Evolutionary conservation across 371 early-diverging fungal species (phyloP).

Genomic region (Lichtheimia ramosa): DNA sequence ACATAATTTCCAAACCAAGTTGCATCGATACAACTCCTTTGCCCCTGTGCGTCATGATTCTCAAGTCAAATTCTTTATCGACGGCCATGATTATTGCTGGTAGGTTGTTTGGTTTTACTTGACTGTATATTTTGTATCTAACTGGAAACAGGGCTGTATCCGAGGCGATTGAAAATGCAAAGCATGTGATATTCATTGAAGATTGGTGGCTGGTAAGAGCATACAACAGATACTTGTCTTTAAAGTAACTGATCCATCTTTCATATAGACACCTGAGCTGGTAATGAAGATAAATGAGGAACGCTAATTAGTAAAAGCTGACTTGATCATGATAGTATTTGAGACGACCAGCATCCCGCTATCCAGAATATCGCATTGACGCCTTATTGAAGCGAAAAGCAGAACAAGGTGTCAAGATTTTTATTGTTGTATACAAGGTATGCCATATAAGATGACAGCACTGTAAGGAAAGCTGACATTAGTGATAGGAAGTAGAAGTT

Average conservation of each 20-base stretch:
- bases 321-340: conserved; percentile 56
- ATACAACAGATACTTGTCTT: background rate
- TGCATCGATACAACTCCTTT: conserved; percentile 80
- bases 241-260: background rate
- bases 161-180: conserved; percentile 77
- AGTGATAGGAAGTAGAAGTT: conserved; percentile 67
- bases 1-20: conserved; percentile 25
- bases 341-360: conserved; percentile 72
- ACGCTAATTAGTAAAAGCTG: too few relatives aligned
- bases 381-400: conserved; percentile 83
- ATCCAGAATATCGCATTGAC: conserved; percentile 84
- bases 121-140: background rate
- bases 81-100: conserved; percentile 84
- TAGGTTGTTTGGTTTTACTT: conserved; percentile 1
- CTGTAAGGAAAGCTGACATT: background rate
- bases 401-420: conserved; percentile 86
- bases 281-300: conserved; percentile 20
- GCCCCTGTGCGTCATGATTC: conserved; percentile 75
- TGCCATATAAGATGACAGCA: background rate
- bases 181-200: conserved; percentile 77
- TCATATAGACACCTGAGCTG: conserved; percentile 45
- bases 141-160: conserved; percentile 60
- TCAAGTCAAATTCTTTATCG: conserved; percentile 75
- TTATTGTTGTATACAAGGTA: conserved; percentile 85
- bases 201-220: conserved; percentile 90